These are phyloP conservation scores for Rickenella mellea DNA, from an alignment of 768 basidiomycete species.

Conservation along the genomic window DNA sequence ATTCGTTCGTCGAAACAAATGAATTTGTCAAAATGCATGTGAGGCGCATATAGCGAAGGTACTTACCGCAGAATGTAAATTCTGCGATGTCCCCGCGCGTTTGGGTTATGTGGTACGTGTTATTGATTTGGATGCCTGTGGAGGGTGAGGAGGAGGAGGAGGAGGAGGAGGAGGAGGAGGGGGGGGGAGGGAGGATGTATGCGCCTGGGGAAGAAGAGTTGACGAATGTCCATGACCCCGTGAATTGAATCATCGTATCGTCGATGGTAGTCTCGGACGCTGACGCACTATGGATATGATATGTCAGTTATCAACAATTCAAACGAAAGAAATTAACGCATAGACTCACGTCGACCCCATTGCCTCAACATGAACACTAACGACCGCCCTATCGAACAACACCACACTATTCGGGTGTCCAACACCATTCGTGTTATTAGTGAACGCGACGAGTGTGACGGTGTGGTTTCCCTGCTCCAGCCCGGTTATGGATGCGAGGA, in stretches of 20 bases:
- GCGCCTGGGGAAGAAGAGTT: not conserved
- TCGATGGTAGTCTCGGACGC: not conserved
- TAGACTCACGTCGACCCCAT: not conserved
- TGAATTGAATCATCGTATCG: not conserved
- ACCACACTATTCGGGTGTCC: constrained; percentile 31
- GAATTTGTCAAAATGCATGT: not conserved
- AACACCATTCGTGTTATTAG: constrained; percentile 17
- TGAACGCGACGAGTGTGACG: constrained; percentile 42
- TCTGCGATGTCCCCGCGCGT: not conserved
- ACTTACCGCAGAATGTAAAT: not conserved
- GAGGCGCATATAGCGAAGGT: not conserved
- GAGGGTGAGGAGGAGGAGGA: no score
- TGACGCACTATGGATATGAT: not conserved
- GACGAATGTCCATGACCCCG: not conserved
- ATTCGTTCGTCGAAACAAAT: not conserved
- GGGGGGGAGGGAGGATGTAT: no score
- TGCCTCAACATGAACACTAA: no score
- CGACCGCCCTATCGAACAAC: constrained; percentile 47
- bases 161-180: no score
- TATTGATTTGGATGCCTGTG: not conserved
- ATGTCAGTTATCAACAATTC: no score
- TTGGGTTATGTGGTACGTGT: not conserved
- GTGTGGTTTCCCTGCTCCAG: constrained; percentile 43
- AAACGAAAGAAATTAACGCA: no score
- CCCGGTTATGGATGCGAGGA: constrained; percentile 41